phyloP scores from a whole-genome alignment of 1,284 basidiomycete species.

The Microbotryum saponariae region DNA sequence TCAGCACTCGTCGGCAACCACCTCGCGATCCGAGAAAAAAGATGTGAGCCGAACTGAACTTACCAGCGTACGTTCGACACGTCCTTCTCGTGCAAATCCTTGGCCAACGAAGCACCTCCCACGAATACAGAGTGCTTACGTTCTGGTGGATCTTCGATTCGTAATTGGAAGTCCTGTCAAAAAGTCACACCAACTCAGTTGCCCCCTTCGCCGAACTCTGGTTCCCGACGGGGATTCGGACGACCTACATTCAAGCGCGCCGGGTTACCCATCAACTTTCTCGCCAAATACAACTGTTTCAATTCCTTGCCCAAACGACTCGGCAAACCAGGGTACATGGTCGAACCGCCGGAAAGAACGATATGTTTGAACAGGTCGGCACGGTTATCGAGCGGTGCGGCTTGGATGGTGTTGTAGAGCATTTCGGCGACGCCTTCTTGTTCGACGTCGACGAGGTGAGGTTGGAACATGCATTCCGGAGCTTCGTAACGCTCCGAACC shows the following conservation, averaged over 20 bases:
- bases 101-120: conserved; percentile 73
- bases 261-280: conserved; percentile 78
- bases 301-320: conserved; percentile 97
- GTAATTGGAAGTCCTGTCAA: conserved; percentile 95
- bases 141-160: conserved; percentile 94
- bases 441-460: conserved; percentile 93
- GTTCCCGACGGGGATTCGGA: not conserved
- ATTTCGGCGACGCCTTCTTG: conserved; percentile 96
- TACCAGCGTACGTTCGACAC: too few relatives aligned
- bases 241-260: conserved; percentile 70
- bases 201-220: not conserved
- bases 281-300: conserved; percentile 93
- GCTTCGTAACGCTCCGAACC: conserved; percentile 99
- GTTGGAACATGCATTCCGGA: conserved; percentile 99
- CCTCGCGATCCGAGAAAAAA: not conserved
- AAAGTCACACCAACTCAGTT: conserved; percentile 6
- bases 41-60: not conserved
- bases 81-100: too few relatives aligned
- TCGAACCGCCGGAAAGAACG: conserved; percentile 92
- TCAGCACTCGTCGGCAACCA: not conserved
- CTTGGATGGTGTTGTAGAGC: conserved; percentile 92
- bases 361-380: conserved; percentile 95
- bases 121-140: conserved; percentile 99
- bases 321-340: conserved; percentile 97
- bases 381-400: conserved; percentile 82